Base-by-base conservation (phyloP, 1,284 basidiomycete genomes). In the Dichomitus squalens region DNA sequence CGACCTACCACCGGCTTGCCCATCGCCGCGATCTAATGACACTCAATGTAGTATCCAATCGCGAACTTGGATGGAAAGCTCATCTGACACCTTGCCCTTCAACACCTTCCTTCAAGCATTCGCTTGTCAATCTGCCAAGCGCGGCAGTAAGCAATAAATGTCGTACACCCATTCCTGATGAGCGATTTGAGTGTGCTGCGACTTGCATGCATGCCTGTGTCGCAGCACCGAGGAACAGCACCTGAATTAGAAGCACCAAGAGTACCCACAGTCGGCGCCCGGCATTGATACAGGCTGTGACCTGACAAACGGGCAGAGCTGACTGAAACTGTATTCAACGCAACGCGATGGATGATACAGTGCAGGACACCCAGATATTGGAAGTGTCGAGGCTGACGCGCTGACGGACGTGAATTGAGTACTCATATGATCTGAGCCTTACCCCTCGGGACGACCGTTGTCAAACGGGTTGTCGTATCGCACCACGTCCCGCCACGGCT, bases 401-500 rank as follows among this genome's bases (percentile, higher is more conserved):
- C 7, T 34, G 39, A n/a, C n/a, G n/a, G n/a, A n/a, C n/a, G n/a
- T n/a, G 21, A 25, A 41, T 34, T 8, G 27, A 20, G 9, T 11
- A 53, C 52, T 40, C 44, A 53, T 35, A 31, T 20, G 25, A n/a
- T 33, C 31, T 12, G 18, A 34, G 29, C 20, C 23, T 38, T 52
- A 54, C 7, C 27, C 21, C 43, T 51, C 52, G 21, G n/a, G n/a
- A n/a, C n/a, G n/a, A n/a, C n/a, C n/a, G n/a, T 49, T n/a, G 12
- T 34, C 43, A 12, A 46, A 34, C 31, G 51, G 35, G 38, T 67
- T 59, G 11, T 61, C 61, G 43, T 68, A 58, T 27, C 65, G 75
- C 39, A 64, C 62, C 23, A 85, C 70, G 48, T 83, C 76, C 55
- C 76, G 72, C 85, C 85, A 87, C 14, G 69, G 69, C 61, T 83